A percentile compares a stretch with the other conserved stretches of the same genome.
Evolutionary conservation across 495 filamentous ascomycete species (phyloP).

Genomic region (Annulohypoxylon stygium): DNA sequence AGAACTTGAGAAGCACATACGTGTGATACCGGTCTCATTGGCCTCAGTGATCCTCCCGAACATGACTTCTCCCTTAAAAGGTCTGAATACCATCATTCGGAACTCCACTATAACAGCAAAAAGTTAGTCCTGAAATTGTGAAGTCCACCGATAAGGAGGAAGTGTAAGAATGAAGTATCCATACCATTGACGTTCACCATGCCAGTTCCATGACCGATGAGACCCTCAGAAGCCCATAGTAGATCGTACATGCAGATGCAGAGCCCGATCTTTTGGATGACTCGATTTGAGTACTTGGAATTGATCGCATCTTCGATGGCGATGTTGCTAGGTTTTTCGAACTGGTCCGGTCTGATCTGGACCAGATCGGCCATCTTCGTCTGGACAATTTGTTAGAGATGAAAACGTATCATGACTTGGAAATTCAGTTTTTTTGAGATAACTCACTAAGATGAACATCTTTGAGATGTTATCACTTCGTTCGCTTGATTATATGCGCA

Average conservation of each 20-base stretch:
- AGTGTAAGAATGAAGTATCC: constrained; percentile 4
- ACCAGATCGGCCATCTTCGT: constrained; percentile 88
- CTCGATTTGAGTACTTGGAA: constrained; percentile 87
- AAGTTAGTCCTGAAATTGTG: background rate
- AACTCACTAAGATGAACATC: constrained; percentile 61
- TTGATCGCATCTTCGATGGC: constrained; percentile 96
- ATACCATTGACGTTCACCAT: constrained; percentile 91
- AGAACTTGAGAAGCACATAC: constrained; percentile 59
- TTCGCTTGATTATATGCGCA: background rate
- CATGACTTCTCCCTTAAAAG: constrained; percentile 92
- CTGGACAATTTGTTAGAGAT: constrained; percentile 48
- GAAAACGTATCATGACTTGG: background rate
- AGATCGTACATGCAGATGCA: constrained; percentile 94
- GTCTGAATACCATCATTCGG: constrained; percentile 91
- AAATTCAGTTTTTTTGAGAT: background rate
- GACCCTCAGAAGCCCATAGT: constrained; percentile 85
- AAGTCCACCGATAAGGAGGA: background rate
- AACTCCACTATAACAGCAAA: constrained; percentile 77
- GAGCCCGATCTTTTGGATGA: constrained; percentile 81
- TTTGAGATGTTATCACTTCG: constrained; percentile 19
- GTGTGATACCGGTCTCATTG: constrained; percentile 78
- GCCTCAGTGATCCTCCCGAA: constrained; percentile 81
- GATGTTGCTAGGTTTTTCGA: constrained; percentile 78
- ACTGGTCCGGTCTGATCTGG: constrained; percentile 87
- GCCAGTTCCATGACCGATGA: constrained; percentile 90